Base-by-base conservation (phyloP, 2,329 filamentous ascomycete genomes). In the Neofusicoccum parvum region DNA sequence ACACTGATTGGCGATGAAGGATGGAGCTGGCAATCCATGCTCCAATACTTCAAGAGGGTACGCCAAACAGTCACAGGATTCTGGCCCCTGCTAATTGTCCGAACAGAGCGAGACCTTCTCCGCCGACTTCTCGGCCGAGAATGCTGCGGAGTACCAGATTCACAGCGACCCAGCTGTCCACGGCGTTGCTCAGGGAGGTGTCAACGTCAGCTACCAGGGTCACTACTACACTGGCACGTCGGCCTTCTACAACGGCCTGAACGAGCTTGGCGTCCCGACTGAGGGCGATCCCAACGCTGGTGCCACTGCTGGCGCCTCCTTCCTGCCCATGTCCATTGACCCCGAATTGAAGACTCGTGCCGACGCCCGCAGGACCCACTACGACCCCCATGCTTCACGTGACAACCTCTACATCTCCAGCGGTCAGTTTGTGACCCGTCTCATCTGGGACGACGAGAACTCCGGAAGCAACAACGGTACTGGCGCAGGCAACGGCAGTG, bases 21-120 rank as follows among this genome's bases (percentile, higher is more conserved):
- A 3, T 76, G 74, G 74, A 70, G 68, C n/a, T 76, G 73, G 72
- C 65, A 72, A 41, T 69, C 68, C 15, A 67, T 76, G 34, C 62
- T 70, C 11, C 56, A 64, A 12, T 76, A 76, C 62, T 76, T 76
- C 68, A 74, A 72, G 49, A 76, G 75, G 65, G 71, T 70, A 51
- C 20, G 45, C 9, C 4, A 37, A 41, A 4, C 2, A 39, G 7
- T 6, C 7, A 17, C 36, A 15, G 5, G 1, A 41, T 14, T 11
- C 9, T 12, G 5, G n/a, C 14, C 2, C 14, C 14, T 66, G 11
- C 56, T 60, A 9, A 60, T 27, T 20, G 3, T 32, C 34, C 17
- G 7, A 7, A 20, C 51, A 73, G 68, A 71, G 69, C 64, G 72
- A 73, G 56, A 70, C 60, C 5, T 74, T 74, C 60, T 65, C 65